Base-by-base conservation (phyloP, 257 asterid genomes). In the Plantago ovata region DNA sequence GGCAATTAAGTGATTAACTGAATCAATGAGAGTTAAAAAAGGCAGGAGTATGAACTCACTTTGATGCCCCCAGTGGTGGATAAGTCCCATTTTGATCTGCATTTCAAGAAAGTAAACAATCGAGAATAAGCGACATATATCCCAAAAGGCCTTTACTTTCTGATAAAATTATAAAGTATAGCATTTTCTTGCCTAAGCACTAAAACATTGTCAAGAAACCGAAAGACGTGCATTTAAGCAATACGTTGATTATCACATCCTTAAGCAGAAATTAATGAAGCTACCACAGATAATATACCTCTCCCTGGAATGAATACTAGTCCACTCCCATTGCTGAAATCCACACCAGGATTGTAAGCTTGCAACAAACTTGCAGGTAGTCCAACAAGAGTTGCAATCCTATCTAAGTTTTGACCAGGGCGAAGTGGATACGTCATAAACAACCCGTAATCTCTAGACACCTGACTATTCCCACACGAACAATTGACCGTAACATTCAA, bases 391-490 rank as follows among this genome's bases (percentile, higher is more conserved):
- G 38, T 69, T 7, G 78, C 80, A 58, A 87, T 5, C 0, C 68
- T 38, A 16, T 65, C 46, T 63, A 61, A 64, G 56, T 38, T 71
- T 76, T 84, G 58, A 3, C 81, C 79, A 20, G 65, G 67, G 1
- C 81, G 85, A 53, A 86, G 76, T 43, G 93, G 79, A 64, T 83
- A 86, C 2, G 90, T 68, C 13, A 84, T 18, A 18, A 86, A 86
- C 63, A 84, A 60, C 13, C 88, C 91, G 36, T 84, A 84, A 68
- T 66, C 83, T 42, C 58, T 54, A 1, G 94, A 84, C 11, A 84
- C 94, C 7, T 46, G 57, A 32, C 78, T 57, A 59, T 74, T 60
- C 64, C 94, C 95, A 70, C 94, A 84, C 3, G 86, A 73, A 57
- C 94, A 86, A 41, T 74, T 83, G 36, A 86, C 89, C 4, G 55